A percentile compares a stretch with the other conserved stretches of the same genome.
Evolutionary conservation across 805 yeast genomes (phyloP).

Genomic region (Barnettozyma botsteinii): DNA sequence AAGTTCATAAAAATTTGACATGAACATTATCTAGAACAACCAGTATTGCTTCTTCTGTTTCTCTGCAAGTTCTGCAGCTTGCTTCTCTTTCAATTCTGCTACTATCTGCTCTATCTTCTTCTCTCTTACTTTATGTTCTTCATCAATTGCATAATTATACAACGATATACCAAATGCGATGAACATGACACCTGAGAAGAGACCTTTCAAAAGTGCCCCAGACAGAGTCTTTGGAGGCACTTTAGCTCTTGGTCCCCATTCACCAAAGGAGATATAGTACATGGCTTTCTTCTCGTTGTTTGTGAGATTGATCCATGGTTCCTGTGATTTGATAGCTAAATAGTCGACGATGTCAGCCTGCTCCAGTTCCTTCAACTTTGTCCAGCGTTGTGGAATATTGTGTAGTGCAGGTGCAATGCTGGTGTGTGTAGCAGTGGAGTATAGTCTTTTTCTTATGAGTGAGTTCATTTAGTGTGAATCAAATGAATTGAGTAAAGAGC

Average conservation of each 20-base stretch:
- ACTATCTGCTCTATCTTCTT: constrained; percentile 6
- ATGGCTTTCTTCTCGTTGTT: constrained; percentile 26
- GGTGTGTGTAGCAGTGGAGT: constrained; percentile 1
- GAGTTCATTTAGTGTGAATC: background rate
- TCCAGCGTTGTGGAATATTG: constrained; percentile 28
- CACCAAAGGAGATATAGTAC: constrained; percentile 33
- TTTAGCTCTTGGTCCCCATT: constrained; percentile 32
- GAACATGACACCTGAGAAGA: constrained; percentile 16
- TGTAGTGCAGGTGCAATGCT: constrained; percentile 25
- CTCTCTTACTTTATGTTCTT: constrained; percentile 14
- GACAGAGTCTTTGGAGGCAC: constrained; percentile 9
- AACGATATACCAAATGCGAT: constrained; percentile 17
- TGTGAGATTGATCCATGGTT: constrained; percentile 29
- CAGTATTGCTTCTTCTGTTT: constrained; percentile 3
- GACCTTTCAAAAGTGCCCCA: constrained; percentile 13
- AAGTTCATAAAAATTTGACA: too few species aligned
- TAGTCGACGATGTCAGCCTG: constrained; percentile 34
- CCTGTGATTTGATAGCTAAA: constrained; percentile 28
- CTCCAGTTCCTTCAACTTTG: constrained; percentile 26
- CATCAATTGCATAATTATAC: constrained; percentile 18
- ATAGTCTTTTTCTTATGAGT: constrained; percentile 1
- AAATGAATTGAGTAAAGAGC: background rate
- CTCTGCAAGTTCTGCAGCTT: constrained; percentile 5
- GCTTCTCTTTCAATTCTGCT: constrained; percentile 1
- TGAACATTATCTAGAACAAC: constrained; percentile 1